These are phyloP conservation scores for Cladosporium sphaerospermum DNA, from an alignment of 2,329 filamentous ascomycete genomes.

Conservation along the genomic window DNA sequence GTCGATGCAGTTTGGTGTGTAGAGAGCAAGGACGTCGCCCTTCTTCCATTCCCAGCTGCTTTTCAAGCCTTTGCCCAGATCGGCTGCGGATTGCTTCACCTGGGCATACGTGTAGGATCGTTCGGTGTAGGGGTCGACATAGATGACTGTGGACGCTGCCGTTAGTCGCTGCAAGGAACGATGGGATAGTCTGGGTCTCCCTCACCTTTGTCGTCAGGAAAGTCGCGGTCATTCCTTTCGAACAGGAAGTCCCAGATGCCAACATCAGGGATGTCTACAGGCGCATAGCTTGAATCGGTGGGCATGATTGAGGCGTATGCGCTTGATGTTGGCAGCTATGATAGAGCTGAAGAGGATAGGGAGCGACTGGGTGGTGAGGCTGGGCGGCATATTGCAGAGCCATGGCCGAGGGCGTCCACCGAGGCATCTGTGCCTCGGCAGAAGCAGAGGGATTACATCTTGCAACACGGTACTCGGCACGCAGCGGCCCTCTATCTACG, in stretches of 20 bases:
- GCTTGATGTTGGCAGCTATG: neutral
- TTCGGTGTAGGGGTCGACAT: conserved; percentile 66
- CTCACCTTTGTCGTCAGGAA: conserved; percentile 66
- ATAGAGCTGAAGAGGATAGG: neutral
- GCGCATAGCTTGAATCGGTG: conserved; percentile 58
- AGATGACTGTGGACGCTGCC: conserved; percentile 55
- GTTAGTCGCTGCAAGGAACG: no score
- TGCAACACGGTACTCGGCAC: no score
- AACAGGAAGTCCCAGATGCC: conserved; percentile 79
- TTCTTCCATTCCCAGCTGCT: conserved; percentile 71
- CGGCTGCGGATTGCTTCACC: conserved; percentile 57
- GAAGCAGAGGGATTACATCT: no score
- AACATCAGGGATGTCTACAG: conserved; percentile 62
- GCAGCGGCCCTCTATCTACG: no score
- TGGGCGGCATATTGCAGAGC: no score
- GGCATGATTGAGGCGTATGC: conserved; percentile 52
- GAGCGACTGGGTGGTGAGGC: neutral
- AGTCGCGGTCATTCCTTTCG: conserved; percentile 58
- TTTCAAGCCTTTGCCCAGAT: conserved; percentile 76
- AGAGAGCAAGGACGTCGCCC: conserved; percentile 76
- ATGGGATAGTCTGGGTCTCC: neutral
- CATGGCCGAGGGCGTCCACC: no score
- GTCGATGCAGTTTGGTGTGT: conserved; percentile 81
- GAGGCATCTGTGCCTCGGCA: no score
- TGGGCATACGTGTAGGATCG: conserved; percentile 65